These are phyloP conservation scores for Mallotus nudiflorus DNA, from an alignment of 345 rosid species.

Conservation along the genomic window DNA sequence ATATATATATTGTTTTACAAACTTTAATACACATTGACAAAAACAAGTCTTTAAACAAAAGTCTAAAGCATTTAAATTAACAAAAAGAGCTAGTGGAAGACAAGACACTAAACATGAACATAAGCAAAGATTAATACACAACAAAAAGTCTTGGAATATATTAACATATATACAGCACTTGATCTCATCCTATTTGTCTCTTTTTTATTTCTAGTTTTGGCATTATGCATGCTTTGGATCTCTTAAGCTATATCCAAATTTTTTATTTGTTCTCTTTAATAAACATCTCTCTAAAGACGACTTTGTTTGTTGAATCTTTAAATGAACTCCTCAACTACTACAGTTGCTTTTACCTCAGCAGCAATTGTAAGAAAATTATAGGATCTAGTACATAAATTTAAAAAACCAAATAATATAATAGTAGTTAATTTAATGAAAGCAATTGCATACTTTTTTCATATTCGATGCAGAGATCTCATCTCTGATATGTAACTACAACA, in stretches of 20 bases:
- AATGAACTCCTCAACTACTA: conserved; percentile 83
- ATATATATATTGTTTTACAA: too few species aligned
- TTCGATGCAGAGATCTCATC: too few species aligned
- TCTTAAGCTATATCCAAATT: background rate
- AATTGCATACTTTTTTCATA: too few species aligned
- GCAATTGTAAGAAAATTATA: too few species aligned
- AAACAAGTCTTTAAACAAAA: background rate
- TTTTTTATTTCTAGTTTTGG: background rate
- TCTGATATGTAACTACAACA: too few species aligned
- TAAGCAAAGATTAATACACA: background rate
- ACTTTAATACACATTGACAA: background rate
- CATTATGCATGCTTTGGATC: too few species aligned
- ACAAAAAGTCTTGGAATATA: background rate
- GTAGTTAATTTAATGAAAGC: too few species aligned
- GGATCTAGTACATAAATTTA: too few species aligned
- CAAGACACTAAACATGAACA: background rate
- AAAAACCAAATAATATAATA: too few species aligned
- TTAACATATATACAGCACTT: too few species aligned
- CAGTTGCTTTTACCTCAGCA: too few species aligned
- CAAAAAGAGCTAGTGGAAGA: background rate
- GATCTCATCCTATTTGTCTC: background rate
- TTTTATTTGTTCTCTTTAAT: background rate
- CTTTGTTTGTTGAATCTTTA: conserved; percentile 55
- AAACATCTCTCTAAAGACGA: conserved; percentile 41
- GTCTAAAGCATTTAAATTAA: background rate